Conservation (phyloP, 345 rosid genomes). For the Dipteronia dyeriana region DNA sequence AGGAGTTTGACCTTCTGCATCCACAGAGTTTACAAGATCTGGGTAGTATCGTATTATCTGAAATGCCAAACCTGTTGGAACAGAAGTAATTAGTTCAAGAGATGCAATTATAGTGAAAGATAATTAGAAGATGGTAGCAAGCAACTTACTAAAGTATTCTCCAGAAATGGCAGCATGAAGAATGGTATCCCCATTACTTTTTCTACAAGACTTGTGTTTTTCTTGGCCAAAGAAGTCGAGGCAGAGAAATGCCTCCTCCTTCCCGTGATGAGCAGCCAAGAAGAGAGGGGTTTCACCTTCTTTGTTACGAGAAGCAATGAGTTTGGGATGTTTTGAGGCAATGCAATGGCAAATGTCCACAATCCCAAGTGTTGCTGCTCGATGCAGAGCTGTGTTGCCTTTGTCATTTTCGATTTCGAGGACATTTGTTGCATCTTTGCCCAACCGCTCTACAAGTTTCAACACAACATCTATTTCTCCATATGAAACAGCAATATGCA, state of each 20-base stretch:
- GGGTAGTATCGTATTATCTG: constrained; percentile 15
- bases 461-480: constrained; percentile 4
- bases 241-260: constrained; percentile 25
- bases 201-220: neutral
- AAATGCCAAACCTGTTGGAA: constrained; percentile 20
- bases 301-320: neutral
- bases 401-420: constrained; percentile 15
- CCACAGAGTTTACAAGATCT: neutral
- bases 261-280: constrained; percentile 26
- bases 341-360: constrained; percentile 24
- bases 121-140: neutral
- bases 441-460: constrained; percentile 4
- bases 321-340: neutral
- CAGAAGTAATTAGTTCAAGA: neutral
- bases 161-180: constrained; percentile 33
- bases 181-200: constrained; percentile 23
- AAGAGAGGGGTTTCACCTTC: constrained; percentile 30
- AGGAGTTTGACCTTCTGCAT: constrained; percentile 19
- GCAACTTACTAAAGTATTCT: constrained; percentile 25
- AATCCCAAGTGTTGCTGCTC: constrained; percentile 28
- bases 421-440: constrained; percentile 1
- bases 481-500: constrained; percentile 28
- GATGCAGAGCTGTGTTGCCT: constrained; percentile 31
- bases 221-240: neutral
- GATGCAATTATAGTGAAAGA: neutral